Evolutionary conservation across 73 alveolate species (phyloP).

Genomic region (Tetrahymena malaccensis): DNA sequence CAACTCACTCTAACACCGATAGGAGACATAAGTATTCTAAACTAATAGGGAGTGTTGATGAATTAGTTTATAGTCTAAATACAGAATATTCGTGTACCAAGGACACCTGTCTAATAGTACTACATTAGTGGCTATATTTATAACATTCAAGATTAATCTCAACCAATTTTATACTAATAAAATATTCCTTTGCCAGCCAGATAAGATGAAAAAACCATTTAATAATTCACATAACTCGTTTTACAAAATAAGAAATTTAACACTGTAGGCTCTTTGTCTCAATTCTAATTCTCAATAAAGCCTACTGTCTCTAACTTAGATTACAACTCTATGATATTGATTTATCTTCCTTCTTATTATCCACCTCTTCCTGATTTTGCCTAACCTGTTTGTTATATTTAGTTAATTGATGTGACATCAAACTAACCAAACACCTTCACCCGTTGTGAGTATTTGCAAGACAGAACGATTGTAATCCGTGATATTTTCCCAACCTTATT

Average conservation of each 20-base stretch:
- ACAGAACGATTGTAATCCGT: background rate
- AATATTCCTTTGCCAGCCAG: background rate
- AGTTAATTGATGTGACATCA: background rate
- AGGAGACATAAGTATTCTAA: background rate
- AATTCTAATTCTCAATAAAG: background rate
- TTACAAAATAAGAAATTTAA: background rate
- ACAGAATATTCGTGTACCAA: background rate
- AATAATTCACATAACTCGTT: background rate
- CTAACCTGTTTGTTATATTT: background rate
- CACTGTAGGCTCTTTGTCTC: background rate
- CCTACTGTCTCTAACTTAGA: background rate
- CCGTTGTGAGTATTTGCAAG: background rate
- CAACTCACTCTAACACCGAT: background rate
- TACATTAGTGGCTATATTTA: background rate
- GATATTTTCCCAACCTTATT: background rate
- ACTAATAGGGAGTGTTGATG: background rate
- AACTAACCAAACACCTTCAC: background rate
- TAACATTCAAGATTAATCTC: background rate
- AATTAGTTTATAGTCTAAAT: background rate
- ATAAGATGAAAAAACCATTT: background rate
- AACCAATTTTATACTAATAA: background rate
- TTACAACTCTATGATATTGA: background rate
- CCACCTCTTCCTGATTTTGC: background rate
- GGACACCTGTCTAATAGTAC: background rate
- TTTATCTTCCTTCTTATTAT: background rate